Conservation (phyloP, 768 basidiomycete genomes). For the Amanita thiersii region DNA sequence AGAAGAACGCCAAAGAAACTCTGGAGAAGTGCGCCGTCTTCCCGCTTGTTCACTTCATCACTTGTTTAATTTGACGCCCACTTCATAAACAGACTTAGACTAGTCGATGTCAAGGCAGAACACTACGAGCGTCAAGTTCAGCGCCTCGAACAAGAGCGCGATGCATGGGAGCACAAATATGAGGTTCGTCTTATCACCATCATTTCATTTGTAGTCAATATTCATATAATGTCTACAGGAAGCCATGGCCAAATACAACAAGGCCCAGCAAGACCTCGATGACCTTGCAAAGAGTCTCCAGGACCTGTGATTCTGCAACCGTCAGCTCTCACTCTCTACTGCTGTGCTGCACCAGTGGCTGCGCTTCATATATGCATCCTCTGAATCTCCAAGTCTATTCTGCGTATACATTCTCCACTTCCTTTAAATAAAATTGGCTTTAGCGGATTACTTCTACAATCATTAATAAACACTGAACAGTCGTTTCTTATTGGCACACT, state of each 20-base stretch:
- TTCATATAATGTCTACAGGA: constrained; percentile 41
- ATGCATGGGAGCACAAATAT: constrained; percentile 89
- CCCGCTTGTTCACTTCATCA: constrained; percentile 9
- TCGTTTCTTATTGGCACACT: too few species aligned
- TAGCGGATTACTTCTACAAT: too few species aligned
- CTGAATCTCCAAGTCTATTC: too few species aligned
- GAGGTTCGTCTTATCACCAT: constrained; percentile 47
- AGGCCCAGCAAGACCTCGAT: constrained; percentile 74
- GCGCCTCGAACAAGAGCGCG: constrained; percentile 84
- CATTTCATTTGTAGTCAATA: constrained; percentile 8
- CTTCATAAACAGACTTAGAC: constrained; percentile 58
- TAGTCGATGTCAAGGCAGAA: constrained; percentile 98
- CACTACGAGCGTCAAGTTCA: constrained; percentile 92
- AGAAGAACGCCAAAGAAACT: constrained; percentile 95
- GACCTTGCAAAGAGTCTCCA: constrained; percentile 77
- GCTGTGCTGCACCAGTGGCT: constrained; percentile 11
- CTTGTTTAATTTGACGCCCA: constrained; percentile 14
- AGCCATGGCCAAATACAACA: constrained; percentile 55
- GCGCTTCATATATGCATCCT: constrained; percentile 2
- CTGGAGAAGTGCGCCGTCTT: constrained; percentile 85
- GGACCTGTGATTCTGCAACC: constrained; percentile 38
- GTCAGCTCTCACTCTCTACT: constrained; percentile 5
- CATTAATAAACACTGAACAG: too few species aligned
- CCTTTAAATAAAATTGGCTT: too few species aligned
- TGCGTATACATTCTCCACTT: too few species aligned